A percentile compares a stretch with the other conserved stretches of the same genome.
Conservation (phyloP, 768 basidiomycete genomes). For the Mycena olivaceomarginata region DNA sequence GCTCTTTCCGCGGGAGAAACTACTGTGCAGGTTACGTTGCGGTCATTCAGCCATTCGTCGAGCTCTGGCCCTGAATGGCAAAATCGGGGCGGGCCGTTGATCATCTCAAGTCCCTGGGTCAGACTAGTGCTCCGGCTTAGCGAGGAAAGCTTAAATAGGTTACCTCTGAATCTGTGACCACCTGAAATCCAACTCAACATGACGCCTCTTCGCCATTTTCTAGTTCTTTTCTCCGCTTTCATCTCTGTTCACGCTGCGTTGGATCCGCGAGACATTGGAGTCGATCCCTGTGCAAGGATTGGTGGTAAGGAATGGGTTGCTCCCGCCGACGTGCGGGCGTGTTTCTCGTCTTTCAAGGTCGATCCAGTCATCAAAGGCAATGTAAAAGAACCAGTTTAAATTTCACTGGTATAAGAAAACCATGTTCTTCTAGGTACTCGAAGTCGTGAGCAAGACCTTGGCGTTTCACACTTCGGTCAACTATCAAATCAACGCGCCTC, state of each 20-base stretch:
- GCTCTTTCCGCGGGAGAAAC: too few relatives aligned
- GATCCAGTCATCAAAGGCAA: slow-evolving; percentile 69
- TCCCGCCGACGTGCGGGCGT: slow-evolving; percentile 70
- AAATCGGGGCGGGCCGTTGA: too few relatives aligned
- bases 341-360: slow-evolving; percentile 70
- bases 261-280: background rate
- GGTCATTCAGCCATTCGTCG: too few relatives aligned
- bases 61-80: too few relatives aligned
- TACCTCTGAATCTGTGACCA: background rate
- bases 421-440: slow-evolving; percentile 60
- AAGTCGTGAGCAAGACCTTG: slow-evolving; percentile 75
- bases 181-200: background rate
- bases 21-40: too few relatives aligned
- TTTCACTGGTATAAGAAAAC: background rate
- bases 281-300: slow-evolving; percentile 72
- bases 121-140: too few relatives aligned
- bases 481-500: slow-evolving; percentile 73
- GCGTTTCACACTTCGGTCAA: slow-evolving; percentile 79
- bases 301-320: slow-evolving; percentile 74
- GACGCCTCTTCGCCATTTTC: slow-evolving; percentile 20
- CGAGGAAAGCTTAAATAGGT: slow-evolving; percentile 9
- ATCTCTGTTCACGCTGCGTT: background rate
- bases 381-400: slow-evolving; percentile 55
- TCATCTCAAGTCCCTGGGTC: too few relatives aligned
- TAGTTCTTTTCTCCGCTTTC: slow-evolving; percentile 7